Base-by-base conservation (phyloP, 257 asterid species). In the Ballota nigra region DNA sequence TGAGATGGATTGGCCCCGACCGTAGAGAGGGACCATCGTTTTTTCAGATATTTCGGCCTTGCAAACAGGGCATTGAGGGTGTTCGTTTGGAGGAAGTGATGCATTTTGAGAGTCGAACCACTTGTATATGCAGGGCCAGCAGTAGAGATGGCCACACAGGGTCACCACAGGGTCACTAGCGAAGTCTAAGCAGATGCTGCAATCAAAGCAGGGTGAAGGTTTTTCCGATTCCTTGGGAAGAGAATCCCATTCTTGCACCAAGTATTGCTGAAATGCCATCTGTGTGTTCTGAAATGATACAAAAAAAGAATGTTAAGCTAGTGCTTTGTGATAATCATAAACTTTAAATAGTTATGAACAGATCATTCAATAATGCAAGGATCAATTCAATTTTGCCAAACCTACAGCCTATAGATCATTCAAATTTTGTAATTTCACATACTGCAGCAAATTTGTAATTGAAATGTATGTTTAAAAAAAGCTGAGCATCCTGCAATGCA, bases 61-160 rank as follows among this genome's bases (percentile, higher is more conserved):
- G 95, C 97, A 92, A 75, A 92, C 81, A 0, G 97, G 97, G 77
- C 97, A 92, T 4, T 81, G 80, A 18, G 87, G 84, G 19, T 16
- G 75, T 38, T 82, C 82, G 5, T 82, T 75, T 0, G 89, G 26
- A 34, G 85, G 51, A 9, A 72, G 75, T 49, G 88, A 80, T 10
- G 76, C 45, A 2, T 34, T 75, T 68, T 89, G 92, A 2, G 83
- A 81, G 11, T 84, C 81, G 62, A 89, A 63, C 96, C 96, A 89
- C 59, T 87, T 84, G 85, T 89, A 92, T 83, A 92, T 92, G 81
- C 97, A 89, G 3, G 97, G 96, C 97, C 97, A 92, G 34, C 97
- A 89, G 72, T 89, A 92, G 66, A 92, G 96, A 78, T 92, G 96
- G 36, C 97, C 97, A 29, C 96, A 92, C 9, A 87, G 85, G 36